Conservation (phyloP, 176 grass and related monocot genomes). For the Oryza glumipatula region DNA sequence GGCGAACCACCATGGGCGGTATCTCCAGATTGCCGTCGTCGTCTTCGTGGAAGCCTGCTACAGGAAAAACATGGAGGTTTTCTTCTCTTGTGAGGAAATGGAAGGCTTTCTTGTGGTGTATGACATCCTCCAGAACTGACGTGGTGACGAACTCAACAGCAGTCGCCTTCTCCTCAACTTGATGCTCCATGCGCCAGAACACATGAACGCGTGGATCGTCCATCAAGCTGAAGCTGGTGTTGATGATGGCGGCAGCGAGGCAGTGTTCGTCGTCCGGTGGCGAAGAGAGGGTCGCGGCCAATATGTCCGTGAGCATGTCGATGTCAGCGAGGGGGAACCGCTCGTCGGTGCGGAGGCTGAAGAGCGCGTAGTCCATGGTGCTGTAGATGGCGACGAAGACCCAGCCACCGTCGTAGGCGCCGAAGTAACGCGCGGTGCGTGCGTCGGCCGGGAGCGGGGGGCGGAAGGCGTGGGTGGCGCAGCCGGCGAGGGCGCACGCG, state of each 20-base stretch:
- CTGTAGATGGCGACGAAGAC: neutral
- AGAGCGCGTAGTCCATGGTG: accelerated
- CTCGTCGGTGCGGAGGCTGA: neutral
- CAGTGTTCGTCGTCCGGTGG: neutral
- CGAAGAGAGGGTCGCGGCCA: neutral
- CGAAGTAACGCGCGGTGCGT: neutral
- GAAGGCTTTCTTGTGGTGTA: neutral
- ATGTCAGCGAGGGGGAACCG: neutral
- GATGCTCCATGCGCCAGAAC: neutral
- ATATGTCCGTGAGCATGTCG: neutral
- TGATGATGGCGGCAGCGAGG: neutral
- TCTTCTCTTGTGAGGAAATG: neutral
- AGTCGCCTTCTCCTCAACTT: neutral
- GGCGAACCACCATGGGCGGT: neutral
- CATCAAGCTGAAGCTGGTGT: neutral
- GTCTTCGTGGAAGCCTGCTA: neutral
- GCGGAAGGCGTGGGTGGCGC: neutral
- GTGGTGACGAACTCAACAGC: neutral
- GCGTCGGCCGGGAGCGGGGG: neutral
- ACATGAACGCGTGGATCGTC: neutral
- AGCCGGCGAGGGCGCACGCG: constrained; percentile 6
- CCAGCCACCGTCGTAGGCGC: neutral
- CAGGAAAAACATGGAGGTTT: neutral
- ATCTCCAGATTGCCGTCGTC: neutral
- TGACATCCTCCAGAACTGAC: neutral